A percentile compares a stretch with the other conserved stretches of the same genome.
phyloP scores from a whole-genome alignment of 805 yeast species.

The Kuraishia cidri region DNA sequence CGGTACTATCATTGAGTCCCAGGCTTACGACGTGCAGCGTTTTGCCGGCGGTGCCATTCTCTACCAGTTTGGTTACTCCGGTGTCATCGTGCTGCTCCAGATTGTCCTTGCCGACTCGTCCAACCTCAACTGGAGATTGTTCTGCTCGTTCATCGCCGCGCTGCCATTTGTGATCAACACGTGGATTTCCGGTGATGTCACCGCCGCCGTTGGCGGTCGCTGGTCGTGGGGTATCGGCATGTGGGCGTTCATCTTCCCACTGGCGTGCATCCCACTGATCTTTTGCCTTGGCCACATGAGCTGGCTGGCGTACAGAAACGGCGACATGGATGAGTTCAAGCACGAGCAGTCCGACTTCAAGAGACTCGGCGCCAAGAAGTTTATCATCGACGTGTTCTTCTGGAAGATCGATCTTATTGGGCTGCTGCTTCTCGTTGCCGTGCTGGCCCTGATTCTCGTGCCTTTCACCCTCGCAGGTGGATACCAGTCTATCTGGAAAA shows the following conservation, averaged over 20 bases:
- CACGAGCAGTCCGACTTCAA: slow-evolving; percentile 15
- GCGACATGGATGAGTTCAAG: slow-evolving; percentile 35
- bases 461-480: slow-evolving; percentile 80
- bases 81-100: slow-evolving; percentile 46
- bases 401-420: slow-evolving; percentile 67
- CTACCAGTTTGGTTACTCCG: slow-evolving; percentile 51
- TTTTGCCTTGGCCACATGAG: slow-evolving; percentile 47
- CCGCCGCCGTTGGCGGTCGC: slow-evolving; percentile 21
- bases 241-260: slow-evolving; percentile 74
- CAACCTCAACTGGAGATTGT: slow-evolving; percentile 61
- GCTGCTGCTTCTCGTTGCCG: slow-evolving; percentile 40
- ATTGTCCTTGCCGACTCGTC: slow-evolving; percentile 61
- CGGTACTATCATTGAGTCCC: slow-evolving; percentile 59
- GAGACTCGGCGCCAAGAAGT: slow-evolving; percentile 20
- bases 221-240: slow-evolving; percentile 77
- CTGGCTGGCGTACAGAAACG: slow-evolving; percentile 38
- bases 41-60: slow-evolving; percentile 61
- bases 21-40: slow-evolving; percentile 44
- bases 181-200: slow-evolving; percentile 64
- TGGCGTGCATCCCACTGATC: slow-evolving; percentile 52
- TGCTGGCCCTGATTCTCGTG: slow-evolving; percentile 55
- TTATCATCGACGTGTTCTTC: slow-evolving; percentile 32
- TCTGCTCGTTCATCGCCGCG: slow-evolving; percentile 56
- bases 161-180: slow-evolving; percentile 70
- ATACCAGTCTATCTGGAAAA: slow-evolving; percentile 42